Conservation (phyloP, 2,329 filamentous ascomycete species). For the Fusarium gaditjirri region DNA sequence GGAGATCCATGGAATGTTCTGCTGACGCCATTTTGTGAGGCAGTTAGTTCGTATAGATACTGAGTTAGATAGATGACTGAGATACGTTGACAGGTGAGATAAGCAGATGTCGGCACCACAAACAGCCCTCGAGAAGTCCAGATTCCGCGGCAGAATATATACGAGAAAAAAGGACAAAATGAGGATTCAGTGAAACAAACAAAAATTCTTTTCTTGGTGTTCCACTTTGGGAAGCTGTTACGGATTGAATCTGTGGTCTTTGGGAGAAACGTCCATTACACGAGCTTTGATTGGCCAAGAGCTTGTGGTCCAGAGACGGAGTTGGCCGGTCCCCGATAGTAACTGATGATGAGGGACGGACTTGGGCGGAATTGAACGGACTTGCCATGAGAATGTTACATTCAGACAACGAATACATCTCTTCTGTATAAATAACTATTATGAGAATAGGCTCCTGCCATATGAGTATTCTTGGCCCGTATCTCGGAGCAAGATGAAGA, state of each 20-base stretch:
- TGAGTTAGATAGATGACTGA: background rate
- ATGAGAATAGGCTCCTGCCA: background rate
- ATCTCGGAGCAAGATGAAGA: background rate
- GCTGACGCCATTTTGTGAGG: conserved; percentile 33
- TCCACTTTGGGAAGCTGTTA: conserved; percentile 34
- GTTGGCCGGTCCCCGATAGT: conserved; percentile 35
- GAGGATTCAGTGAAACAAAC: background rate
- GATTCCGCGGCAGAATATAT: background rate
- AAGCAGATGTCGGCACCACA: background rate
- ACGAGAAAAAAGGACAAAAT: background rate
- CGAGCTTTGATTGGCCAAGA: conserved; percentile 27
- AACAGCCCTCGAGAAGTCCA: background rate
- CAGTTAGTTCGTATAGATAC: background rate
- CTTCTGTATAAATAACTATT: background rate
- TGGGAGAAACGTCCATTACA: conserved; percentile 21
- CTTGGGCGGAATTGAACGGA: conserved; percentile 25
- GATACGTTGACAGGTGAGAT: background rate
- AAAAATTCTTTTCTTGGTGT: conserved; percentile 18
- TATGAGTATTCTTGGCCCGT: background rate
- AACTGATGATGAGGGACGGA: conserved; percentile 25
- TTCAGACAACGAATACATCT: background rate
- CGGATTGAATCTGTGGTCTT: conserved; percentile 31
- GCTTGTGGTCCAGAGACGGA: conserved; percentile 13
- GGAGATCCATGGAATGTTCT: conserved; percentile 64
- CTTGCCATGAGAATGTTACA: background rate